Evolutionary conservation across 768 basidiomycete genomes (phyloP).

Genomic region (Leccinum obscurum): DNA sequence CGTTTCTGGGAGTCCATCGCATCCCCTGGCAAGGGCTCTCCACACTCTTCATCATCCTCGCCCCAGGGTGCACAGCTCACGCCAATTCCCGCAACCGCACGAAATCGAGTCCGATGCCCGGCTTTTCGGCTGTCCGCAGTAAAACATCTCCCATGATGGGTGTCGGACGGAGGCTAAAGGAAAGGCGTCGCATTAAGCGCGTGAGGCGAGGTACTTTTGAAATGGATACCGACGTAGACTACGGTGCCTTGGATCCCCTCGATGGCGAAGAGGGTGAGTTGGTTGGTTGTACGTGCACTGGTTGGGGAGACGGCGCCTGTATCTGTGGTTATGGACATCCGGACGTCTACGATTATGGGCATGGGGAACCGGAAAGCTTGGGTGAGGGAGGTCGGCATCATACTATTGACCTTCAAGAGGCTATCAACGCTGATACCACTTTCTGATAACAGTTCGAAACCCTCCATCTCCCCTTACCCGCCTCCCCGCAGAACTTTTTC

Average conservation of each 20-base stretch:
- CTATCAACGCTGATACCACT: constrained; percentile 7
- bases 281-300: constrained; percentile 44
- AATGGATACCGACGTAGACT: constrained; percentile 40
- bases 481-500: constrained; percentile 76
- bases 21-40: constrained; percentile 27
- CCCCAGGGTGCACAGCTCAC: constrained; percentile 11
- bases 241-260: constrained; percentile 63
- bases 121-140: constrained; percentile 41
- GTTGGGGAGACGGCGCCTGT: constrained; percentile 33
- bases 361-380: constrained; percentile 20
- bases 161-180: constrained; percentile 34
- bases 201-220: constrained; percentile 32
- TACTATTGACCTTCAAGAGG: background rate
- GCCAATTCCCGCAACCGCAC: constrained; percentile 23
- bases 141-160: constrained; percentile 39
- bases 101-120: constrained; percentile 31
- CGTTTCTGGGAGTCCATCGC: constrained; percentile 35
- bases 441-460: constrained; percentile 7
- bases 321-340: constrained; percentile 30
- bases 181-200: constrained; percentile 36
- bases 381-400: constrained; percentile 23
- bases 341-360: constrained; percentile 21
- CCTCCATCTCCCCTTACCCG: constrained; percentile 50
- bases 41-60: constrained; percentile 4
- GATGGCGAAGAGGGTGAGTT: constrained; percentile 88